phyloP scores from a whole-genome alignment of 2,329 filamentous ascomycete species.

The Diaporthe vaccinii region DNA sequence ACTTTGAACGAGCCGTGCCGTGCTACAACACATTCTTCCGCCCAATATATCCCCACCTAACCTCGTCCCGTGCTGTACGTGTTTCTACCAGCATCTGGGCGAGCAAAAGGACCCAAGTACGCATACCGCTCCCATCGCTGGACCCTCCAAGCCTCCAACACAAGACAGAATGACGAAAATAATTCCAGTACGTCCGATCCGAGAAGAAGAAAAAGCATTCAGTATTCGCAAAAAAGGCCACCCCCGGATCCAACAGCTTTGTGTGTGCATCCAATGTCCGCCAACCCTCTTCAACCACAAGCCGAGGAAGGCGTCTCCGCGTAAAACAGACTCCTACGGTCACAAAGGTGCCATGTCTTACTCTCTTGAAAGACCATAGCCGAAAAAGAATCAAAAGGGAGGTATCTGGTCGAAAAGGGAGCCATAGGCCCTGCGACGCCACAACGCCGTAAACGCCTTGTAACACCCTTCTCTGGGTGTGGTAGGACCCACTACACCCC shows the following conservation, averaged over 20 bases:
- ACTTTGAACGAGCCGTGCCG: not conserved
- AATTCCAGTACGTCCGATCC: not conserved
- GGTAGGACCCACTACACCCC: not conserved
- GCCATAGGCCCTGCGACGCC: constrained; percentile 38
- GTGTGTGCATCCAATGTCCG: not conserved
- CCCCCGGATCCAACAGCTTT: not conserved
- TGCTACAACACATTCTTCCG: not conserved
- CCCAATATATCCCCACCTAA: not conserved
- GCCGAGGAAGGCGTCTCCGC: not conserved
- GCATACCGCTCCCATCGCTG: constrained; percentile 18
- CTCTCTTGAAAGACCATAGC: not conserved
- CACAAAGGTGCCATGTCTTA: not conserved
- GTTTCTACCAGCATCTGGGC: not conserved
- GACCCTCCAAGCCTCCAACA: not conserved
- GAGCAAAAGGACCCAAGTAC: not conserved
- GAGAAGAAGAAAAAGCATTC: not conserved
- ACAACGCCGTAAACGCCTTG: constrained; percentile 40
- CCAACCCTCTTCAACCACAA: not conserved
- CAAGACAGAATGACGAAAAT: not conserved
- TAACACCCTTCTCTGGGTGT: constrained; percentile 32
- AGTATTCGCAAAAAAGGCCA: constrained; percentile 3
- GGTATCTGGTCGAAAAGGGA: constrained; percentile 36
- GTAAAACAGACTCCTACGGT: not conserved
- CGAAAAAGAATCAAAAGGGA: constrained; percentile 31
- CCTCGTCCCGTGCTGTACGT: not conserved